Conservation (phyloP, 768 basidiomycete genomes). For the Postia placenta region DNA sequence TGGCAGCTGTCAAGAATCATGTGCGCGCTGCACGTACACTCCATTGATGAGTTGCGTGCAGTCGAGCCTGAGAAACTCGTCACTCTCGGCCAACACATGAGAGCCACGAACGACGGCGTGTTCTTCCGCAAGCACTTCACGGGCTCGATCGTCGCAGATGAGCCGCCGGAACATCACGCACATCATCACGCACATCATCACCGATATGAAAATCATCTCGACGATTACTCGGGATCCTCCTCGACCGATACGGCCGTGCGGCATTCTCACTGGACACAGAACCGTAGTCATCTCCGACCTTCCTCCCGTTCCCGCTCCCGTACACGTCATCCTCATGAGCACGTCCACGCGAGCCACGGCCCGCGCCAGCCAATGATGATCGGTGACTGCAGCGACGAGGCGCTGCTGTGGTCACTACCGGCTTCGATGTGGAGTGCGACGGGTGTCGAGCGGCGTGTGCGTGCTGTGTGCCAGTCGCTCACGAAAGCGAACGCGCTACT, state of each 20-base stretch:
- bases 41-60: constrained; percentile 57
- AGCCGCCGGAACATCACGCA: constrained; percentile 24
- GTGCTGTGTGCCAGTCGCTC: constrained; percentile 70
- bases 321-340: constrained; percentile 13
- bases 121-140: constrained; percentile 54
- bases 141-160: constrained; percentile 11
- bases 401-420: constrained; percentile 54
- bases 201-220: too few relatives aligned
- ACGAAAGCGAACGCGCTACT: constrained; percentile 54
- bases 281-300: constrained; percentile 12
- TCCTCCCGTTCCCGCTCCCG: constrained; percentile 23
- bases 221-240: constrained; percentile 5
- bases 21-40: constrained; percentile 45
- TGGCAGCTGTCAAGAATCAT: constrained; percentile 64
- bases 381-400: constrained; percentile 64
- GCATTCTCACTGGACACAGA: background rate
- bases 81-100: constrained; percentile 34
- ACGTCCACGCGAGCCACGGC: too few relatives aligned
- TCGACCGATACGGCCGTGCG: constrained; percentile 11
- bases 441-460: constrained; percentile 58
- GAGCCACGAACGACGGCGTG: constrained; percentile 61
- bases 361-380: constrained; percentile 64
- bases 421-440: constrained; percentile 59
- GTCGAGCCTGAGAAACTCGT: constrained; percentile 53
- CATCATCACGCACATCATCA: constrained; percentile 11